These are phyloP conservation scores for Komagataella mondaviorum DNA, from an alignment of 805 yeast species.

Conservation along the genomic window DNA sequence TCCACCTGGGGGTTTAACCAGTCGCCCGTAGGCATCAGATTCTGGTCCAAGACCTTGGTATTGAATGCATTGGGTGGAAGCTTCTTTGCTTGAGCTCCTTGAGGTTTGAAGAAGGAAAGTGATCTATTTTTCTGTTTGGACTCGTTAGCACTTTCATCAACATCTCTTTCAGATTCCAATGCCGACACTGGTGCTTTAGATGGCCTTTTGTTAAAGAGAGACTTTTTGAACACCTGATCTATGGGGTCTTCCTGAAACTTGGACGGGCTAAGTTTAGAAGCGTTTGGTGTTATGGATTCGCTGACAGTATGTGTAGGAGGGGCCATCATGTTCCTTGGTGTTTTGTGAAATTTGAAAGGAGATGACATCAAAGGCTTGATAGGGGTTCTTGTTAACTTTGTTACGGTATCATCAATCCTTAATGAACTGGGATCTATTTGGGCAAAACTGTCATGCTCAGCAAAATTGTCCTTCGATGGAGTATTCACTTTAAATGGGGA, in stretches of 20 bases:
- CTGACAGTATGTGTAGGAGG: conserved; percentile 1
- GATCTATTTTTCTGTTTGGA: background rate
- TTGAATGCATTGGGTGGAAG: background rate
- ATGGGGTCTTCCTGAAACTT: background rate
- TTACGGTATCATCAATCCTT: conserved; percentile 50
- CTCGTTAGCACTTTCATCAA: background rate
- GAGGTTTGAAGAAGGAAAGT: background rate
- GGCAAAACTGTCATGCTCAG: conserved; percentile 8
- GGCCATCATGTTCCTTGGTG: conserved; percentile 1
- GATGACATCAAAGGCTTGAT: conserved; percentile 18
- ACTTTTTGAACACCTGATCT: background rate
- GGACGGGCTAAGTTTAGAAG: background rate
- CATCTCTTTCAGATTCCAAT: background rate
- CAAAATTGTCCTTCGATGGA: background rate
- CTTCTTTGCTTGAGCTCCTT: background rate
- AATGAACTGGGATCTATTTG: conserved; percentile 28
- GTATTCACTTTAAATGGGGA: background rate
- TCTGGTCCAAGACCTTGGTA: background rate
- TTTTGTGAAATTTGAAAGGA: conserved; percentile 12
- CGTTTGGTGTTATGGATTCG: conserved; percentile 4
- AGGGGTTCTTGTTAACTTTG: conserved; percentile 23
- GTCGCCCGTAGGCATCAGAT: conserved; percentile 7
- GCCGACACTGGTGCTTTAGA: background rate
- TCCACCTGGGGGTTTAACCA: conserved; percentile 29
- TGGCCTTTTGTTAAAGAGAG: background rate